These are phyloP conservation scores for Mycena galericulata DNA, from an alignment of 768 basidiomycete genomes.

Conservation along the genomic window DNA sequence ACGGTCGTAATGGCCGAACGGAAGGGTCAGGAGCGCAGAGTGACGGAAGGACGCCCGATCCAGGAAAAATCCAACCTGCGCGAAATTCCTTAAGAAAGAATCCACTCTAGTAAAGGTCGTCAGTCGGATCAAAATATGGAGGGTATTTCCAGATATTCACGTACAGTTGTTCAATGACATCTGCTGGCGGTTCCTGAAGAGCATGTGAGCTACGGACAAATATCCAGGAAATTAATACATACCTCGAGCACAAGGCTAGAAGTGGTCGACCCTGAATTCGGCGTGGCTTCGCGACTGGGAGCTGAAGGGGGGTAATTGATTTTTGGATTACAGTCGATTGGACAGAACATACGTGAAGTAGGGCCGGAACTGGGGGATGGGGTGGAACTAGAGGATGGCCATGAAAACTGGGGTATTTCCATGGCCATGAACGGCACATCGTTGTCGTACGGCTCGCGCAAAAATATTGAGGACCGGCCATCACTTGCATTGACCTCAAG, in stretches of 20 bases:
- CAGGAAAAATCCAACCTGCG: conserved; percentile 67
- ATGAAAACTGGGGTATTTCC: conserved; percentile 22
- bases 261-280: conserved; percentile 15
- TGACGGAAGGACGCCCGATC: conserved; percentile 56
- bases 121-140: not conserved
- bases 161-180: conserved; percentile 18
- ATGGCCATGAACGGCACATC: conserved; percentile 19
- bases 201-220: not conserved
- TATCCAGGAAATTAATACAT: not conserved
- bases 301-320: not conserved
- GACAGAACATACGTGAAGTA: conserved; percentile 13
- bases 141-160: not conserved
- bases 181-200: conserved; percentile 13
- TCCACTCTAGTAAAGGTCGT: conserved; percentile 38
- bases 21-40: conserved; percentile 44
- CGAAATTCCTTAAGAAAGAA: conserved; percentile 54
- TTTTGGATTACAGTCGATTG: not conserved
- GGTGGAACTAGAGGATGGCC: too few species aligned
- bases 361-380: not conserved
- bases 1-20: conserved; percentile 45
- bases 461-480: conserved; percentile 24
- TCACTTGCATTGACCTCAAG: conserved; percentile 48
- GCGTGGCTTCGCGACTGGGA: conserved; percentile 18
- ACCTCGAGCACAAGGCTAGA: conserved; percentile 30
- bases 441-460: conserved; percentile 34